phyloP scores from a whole-genome alignment of 441 rosid species.

The Melastoma candidum region DNA sequence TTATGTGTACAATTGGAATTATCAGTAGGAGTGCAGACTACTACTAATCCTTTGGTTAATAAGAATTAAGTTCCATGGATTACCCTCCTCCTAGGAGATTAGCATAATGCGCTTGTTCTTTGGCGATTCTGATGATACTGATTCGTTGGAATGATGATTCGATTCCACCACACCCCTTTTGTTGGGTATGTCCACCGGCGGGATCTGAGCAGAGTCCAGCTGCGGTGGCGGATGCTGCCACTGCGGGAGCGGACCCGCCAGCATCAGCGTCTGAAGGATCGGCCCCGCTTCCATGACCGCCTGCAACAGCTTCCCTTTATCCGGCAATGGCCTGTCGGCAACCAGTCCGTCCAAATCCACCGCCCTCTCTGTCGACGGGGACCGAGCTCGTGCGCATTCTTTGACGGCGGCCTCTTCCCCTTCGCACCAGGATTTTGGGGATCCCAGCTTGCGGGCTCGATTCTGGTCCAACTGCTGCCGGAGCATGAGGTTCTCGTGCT shows the following conservation, averaged over 20 bases:
- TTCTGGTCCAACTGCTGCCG: slow-evolving; percentile 27
- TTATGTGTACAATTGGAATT: too few relatives aligned
- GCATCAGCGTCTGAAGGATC: slow-evolving; percentile 64
- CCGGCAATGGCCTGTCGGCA: slow-evolving; percentile 58
- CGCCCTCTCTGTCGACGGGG: slow-evolving; percentile 14
- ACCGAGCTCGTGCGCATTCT: slow-evolving; percentile 17
- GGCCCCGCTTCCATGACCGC: slow-evolving; percentile 91
- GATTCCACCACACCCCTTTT: slow-evolving; percentile 23
- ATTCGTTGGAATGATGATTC: slow-evolving; percentile 9
- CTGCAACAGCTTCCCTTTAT: slow-evolving; percentile 76
- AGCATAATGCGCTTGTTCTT: slow-evolving; percentile 29
- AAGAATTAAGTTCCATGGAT: background rate
- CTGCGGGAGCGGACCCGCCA: slow-evolving; percentile 87
- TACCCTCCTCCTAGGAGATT: slow-evolving; percentile 6
- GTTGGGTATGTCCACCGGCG: slow-evolving; percentile 57
- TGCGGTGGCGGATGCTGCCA: slow-evolving; percentile 86
- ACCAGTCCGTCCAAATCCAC: slow-evolving; percentile 14
- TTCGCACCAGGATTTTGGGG: slow-evolving; percentile 6
- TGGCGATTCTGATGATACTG: slow-evolving; percentile 27
- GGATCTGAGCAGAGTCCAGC: slow-evolving; percentile 59
- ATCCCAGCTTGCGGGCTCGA: slow-evolving; percentile 10
- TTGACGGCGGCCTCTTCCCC: slow-evolving; percentile 28
- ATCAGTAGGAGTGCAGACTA: too few relatives aligned
- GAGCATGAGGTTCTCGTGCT: slow-evolving; percentile 32
- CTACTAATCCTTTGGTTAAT: too few relatives aligned